A percentile compares a stretch with the other conserved stretches of the same genome.
Conservation (phyloP, 148 eudicot genomes). For the Rheum nobile region DNA sequence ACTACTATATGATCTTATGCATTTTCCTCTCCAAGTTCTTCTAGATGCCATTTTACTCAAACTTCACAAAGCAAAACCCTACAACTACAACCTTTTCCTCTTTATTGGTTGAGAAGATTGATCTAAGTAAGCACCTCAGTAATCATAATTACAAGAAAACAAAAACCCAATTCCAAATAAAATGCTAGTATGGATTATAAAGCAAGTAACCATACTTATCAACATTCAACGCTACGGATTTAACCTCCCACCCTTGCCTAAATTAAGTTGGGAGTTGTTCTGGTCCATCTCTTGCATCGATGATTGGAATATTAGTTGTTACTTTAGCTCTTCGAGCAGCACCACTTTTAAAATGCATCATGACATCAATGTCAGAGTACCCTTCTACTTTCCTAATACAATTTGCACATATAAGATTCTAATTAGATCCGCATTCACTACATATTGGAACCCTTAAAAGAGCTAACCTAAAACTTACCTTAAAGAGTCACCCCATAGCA, state of each 20-base stretch:
- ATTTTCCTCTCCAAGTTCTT: no score
- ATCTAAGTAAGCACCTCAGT: no score
- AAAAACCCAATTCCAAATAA: no score
- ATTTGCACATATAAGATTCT: constrained; percentile 38
- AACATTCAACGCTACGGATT: no score
- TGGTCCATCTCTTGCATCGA: constrained; percentile 99
- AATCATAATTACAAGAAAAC: no score
- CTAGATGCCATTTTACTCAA: no score
- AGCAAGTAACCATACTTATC: no score
- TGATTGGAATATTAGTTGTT: constrained; percentile 78
- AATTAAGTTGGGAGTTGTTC: constrained; percentile 99
- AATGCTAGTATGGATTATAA: no score
- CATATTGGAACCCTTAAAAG: background rate
- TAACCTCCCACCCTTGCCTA: constrained; percentile 29
- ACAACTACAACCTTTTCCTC: no score
- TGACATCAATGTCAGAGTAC: constrained; percentile 86
- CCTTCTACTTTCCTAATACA: constrained; percentile 93
- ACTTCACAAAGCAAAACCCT: no score
- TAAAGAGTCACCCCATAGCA: constrained; percentile 97
- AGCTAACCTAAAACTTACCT: constrained; percentile 28
- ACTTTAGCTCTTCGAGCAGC: constrained; percentile 85
- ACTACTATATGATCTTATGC: no score
- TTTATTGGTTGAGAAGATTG: no score
- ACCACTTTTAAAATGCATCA: constrained; percentile 99
- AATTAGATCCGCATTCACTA: background rate